A percentile compares a stretch with the other conserved stretches of the same genome.
phyloP scores from a whole-genome alignment of 352 stramenopile genomes.

The Globisporangium viniferum region DNA sequence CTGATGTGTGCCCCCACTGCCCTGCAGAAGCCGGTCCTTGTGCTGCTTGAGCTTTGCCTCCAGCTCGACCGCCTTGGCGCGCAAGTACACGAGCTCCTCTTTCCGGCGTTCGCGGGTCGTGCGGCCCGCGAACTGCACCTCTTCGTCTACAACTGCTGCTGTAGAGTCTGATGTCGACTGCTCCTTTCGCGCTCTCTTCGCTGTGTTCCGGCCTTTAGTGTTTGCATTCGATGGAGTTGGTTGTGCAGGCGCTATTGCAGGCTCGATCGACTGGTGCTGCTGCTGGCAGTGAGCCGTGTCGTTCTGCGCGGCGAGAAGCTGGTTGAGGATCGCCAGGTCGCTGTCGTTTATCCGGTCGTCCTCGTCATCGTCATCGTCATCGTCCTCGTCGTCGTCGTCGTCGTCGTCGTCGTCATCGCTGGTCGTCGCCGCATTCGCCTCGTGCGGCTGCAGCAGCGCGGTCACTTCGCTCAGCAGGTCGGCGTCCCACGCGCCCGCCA shows the following conservation, averaged over 20 bases:
- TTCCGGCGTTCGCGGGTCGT: slow-evolving; percentile 22
- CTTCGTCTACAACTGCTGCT: neutral
- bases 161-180: neutral
- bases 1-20: neutral
- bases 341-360: slow-evolving; percentile 10
- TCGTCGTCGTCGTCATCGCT: neutral
- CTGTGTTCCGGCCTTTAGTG: neutral
- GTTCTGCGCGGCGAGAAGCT: slow-evolving; percentile 9
- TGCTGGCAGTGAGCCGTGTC: neutral
- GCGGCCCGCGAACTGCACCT: slow-evolving; percentile 13
- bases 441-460: slow-evolving; percentile 4
- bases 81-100: slow-evolving; percentile 30
- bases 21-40: slow-evolving; percentile 2
- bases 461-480: slow-evolving; percentile 15
- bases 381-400: slow-evolving; percentile 2
- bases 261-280: neutral
- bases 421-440: neutral
- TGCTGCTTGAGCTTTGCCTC: slow-evolving; percentile 24
- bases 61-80: slow-evolving; percentile 25
- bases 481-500: slow-evolving; percentile 8
- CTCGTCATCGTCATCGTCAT: neutral
- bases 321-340: slow-evolving; percentile 17
- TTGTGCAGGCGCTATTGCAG: neutral
- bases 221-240: neutral
- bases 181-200: neutral